Evolutionary conservation across 345 rosid species (phyloP), one percentile per base, ranked within the genome.

Genomic region (Linum usitatissimum): DNA sequence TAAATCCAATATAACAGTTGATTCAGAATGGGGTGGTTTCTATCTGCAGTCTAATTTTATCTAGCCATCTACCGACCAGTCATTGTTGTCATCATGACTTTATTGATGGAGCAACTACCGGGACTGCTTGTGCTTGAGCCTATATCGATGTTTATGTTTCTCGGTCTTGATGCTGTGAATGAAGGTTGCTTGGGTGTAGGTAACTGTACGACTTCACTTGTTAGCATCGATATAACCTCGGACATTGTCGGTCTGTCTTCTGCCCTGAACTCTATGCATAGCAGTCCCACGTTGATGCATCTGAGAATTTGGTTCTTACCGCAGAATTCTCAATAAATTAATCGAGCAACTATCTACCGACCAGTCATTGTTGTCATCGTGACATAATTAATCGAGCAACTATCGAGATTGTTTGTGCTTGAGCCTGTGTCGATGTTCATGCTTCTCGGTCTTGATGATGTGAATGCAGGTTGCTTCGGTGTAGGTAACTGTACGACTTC

Each of bases 251-350:
- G 70, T 31, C 70, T 53, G 3, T 66, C 70, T 1, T 0, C 13
- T 12, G 59, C 58, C 34, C 53, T 36, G 19, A 51, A 12, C 21
- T 66, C 59, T 3, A 59, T 63, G 20, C 70, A 59, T 19, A 66
- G 31, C 59, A 66, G 53, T 10, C 70, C 64, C 6, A 60, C 53
- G 7, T 66, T 51, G 30, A 66, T 60, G 70, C 59, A 66, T n/a
- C 64, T 51, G 59, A 60, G 7, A 6, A 64, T 64, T 65, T 60
- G 62, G 0, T 60, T 49, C 17, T 59, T 17, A 6, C 19, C 9
- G 23, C 31, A 34, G 57, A 31, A 30, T 40, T 23, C 0, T 48
- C 55, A n/a, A n/a, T n/a, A n/a, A n/a, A n/a, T n/a, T n/a, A n/a
- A n/a, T n/a, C n/a, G n/a, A n/a, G n/a, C n/a, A 9, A n/a, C n/a